Conservation (phyloP, 1,284 basidiomycete genomes). For the Austroboletus novae-zelandiae region DNA sequence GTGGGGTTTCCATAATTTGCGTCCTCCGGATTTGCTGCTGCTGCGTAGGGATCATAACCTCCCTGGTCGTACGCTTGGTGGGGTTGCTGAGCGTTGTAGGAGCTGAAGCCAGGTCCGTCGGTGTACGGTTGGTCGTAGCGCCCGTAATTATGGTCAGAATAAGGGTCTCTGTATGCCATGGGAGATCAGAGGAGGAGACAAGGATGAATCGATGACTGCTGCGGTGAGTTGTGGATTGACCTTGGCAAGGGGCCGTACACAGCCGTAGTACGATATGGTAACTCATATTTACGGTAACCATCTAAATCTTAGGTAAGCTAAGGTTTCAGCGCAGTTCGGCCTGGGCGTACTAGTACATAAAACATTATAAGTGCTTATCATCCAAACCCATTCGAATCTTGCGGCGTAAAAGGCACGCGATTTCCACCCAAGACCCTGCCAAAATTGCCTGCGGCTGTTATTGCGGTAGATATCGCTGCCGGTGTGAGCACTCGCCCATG, state of each 20-base stretch:
- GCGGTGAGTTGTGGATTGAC: conserved; percentile 11
- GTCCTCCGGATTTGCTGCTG: conserved; percentile 43
- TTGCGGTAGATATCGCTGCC: conserved; percentile 1
- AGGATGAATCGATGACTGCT: conserved; percentile 11
- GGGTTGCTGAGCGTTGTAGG: conserved; percentile 45
- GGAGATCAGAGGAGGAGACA: conserved; percentile 3
- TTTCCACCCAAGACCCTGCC: conserved; percentile 35
- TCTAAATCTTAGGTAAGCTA: no score
- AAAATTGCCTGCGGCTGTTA: conserved; percentile 4
- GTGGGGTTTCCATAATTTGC: conserved; percentile 27
- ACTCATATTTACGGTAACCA: no score
- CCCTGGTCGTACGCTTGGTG: conserved; percentile 51
- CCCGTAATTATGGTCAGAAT: conserved; percentile 38
- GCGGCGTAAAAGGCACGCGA: conserved; percentile 48
- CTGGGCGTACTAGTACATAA: background rate
- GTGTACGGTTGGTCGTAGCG: conserved; percentile 37
- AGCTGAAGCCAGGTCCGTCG: conserved; percentile 44
- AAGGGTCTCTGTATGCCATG: conserved; percentile 53
- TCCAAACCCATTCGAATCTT: conserved; percentile 27
- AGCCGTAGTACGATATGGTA: conserved; percentile 4
- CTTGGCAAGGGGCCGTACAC: background rate
- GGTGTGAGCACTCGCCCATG: conserved; percentile 11
- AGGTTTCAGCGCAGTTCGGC: no score
- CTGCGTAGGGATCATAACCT: conserved; percentile 40
- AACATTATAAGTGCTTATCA: conserved; percentile 12